These are phyloP conservation scores for Erucastrum elatum DNA, from an alignment of 345 rosid species.

Conservation along the genomic window DNA sequence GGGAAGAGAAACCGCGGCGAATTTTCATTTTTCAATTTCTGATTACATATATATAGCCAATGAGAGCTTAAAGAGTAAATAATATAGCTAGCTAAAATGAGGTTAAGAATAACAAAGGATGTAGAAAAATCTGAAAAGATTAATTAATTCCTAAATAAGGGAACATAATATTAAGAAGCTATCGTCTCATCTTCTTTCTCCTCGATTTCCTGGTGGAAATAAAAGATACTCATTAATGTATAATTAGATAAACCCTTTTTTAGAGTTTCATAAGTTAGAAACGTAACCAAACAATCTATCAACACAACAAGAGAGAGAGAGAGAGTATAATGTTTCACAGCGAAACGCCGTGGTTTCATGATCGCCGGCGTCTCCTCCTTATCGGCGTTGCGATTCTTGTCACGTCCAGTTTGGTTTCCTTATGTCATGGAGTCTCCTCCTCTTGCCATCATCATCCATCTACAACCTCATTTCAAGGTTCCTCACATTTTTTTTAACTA, in stretches of 20 bases:
- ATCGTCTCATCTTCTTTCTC: conserved; percentile 34
- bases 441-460: conserved; percentile 31
- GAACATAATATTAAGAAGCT: conserved; percentile 8
- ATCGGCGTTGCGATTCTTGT: conserved; percentile 17
- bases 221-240: conserved; percentile 21
- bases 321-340: conserved; percentile 14
- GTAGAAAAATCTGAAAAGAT: conserved; percentile 18
- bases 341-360: conserved; percentile 15
- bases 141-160: conserved; percentile 20
- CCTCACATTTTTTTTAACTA: neutral
- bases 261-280: conserved; percentile 30
- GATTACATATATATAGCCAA: neutral
- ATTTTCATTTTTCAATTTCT: neutral
- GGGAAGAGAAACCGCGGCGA: conserved; percentile 31
- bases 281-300: neutral
- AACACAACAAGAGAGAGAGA: neutral
- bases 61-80: conserved; percentile 6
- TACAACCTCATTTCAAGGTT: conserved; percentile 32
- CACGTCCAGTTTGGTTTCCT: conserved; percentile 30
- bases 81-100: conserved; percentile 8
- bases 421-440: conserved; percentile 35
- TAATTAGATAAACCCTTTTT: conserved; percentile 27
- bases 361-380: conserved; percentile 30
- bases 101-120: conserved; percentile 25
- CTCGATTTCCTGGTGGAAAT: conserved; percentile 20